Evolutionary conservation across 2,329 filamentous ascomycete genomes (phyloP).

Genomic region (Simplicillium aogashimaense): DNA sequence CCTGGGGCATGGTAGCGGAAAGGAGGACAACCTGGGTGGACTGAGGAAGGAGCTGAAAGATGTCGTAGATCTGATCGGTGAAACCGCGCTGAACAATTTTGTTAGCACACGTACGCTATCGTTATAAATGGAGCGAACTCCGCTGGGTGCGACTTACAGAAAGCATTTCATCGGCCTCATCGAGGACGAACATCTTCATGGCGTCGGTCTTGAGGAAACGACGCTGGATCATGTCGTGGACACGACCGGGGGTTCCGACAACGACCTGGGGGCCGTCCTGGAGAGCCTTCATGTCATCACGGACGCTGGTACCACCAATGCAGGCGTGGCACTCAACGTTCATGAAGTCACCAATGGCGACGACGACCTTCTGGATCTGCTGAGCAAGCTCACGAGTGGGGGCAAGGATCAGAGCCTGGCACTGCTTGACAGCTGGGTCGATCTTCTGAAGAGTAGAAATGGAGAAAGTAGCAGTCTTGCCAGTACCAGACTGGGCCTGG

Average conservation of each 20-base stretch:
- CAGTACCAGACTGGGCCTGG: constrained; percentile 98
- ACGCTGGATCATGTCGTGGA: constrained; percentile 99
- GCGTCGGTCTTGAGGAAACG: constrained; percentile 91
- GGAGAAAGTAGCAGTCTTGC: constrained; percentile 99
- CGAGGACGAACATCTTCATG: constrained; percentile 99
- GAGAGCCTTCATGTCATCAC: constrained; percentile 97
- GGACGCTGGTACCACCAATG: constrained; percentile 96
- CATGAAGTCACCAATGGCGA: constrained; percentile 99
- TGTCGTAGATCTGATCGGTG: constrained; percentile 99
- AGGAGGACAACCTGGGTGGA: constrained; percentile 97
- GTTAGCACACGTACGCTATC: constrained; percentile 19
- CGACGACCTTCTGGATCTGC: constrained; percentile 99
- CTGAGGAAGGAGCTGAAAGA: constrained; percentile 97
- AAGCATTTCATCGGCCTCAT: constrained; percentile 99
- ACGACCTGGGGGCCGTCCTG: constrained; percentile 94
- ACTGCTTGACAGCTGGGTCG: constrained; percentile 87
- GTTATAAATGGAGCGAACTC: background rate
- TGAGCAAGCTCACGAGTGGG: constrained; percentile 97
- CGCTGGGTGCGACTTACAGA: constrained; percentile 44
- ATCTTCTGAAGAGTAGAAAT: constrained; percentile 99
- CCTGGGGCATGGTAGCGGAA: constrained; percentile 97
- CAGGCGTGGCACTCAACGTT: constrained; percentile 98
- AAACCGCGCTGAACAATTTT: constrained; percentile 65
- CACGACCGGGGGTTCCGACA: constrained; percentile 95
- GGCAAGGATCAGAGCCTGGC: constrained; percentile 95